A percentile compares a stretch with the other conserved stretches of the same genome.
Evolutionary conservation across 768 basidiomycete species (phyloP).

Genomic region (Pleurotus eryngii): DNA sequence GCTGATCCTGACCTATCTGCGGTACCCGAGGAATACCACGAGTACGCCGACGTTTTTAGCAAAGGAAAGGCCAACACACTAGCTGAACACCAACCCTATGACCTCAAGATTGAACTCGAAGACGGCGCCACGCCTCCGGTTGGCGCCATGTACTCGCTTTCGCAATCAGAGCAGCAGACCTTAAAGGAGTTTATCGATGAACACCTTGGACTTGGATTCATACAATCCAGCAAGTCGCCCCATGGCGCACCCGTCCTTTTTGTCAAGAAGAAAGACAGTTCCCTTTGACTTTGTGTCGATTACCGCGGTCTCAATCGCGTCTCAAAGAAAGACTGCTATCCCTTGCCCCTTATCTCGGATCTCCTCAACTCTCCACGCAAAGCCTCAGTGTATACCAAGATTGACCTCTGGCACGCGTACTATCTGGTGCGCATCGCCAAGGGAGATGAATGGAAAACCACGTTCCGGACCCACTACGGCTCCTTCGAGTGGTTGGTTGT

Average conservation of each 20-base stretch:
- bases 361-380: slow-evolving; percentile 26
- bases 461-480: slow-evolving; percentile 34
- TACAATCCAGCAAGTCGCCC: slow-evolving; percentile 18
- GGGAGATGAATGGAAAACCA: slow-evolving; percentile 43
- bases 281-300: too few relatives aligned
- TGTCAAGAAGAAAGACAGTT: too few relatives aligned
- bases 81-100: slow-evolving; percentile 30
- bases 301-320: too few relatives aligned
- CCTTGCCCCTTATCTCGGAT: slow-evolving; percentile 28
- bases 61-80: slow-evolving; percentile 21
- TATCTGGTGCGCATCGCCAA: slow-evolving; percentile 32
- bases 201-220: slow-evolving; percentile 25
- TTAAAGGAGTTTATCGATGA: slow-evolving; percentile 26
- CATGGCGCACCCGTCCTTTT: too few relatives aligned
- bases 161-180: slow-evolving; percentile 17
- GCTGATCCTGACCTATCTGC: slow-evolving; percentile 1
- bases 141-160: slow-evolving; percentile 23
- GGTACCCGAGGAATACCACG: slow-evolving; percentile 25
- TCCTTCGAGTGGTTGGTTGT: slow-evolving; percentile 35
- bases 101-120: slow-evolving; percentile 14
- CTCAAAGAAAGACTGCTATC: slow-evolving; percentile 34
- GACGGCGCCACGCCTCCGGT: neutral
- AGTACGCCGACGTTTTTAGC: slow-evolving; percentile 24
- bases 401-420: slow-evolving; percentile 38
- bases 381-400: slow-evolving; percentile 23